These are phyloP conservation scores for Thalassiosira allenii DNA, from an alignment of 352 stramenopile species.

Conservation along the genomic window DNA sequence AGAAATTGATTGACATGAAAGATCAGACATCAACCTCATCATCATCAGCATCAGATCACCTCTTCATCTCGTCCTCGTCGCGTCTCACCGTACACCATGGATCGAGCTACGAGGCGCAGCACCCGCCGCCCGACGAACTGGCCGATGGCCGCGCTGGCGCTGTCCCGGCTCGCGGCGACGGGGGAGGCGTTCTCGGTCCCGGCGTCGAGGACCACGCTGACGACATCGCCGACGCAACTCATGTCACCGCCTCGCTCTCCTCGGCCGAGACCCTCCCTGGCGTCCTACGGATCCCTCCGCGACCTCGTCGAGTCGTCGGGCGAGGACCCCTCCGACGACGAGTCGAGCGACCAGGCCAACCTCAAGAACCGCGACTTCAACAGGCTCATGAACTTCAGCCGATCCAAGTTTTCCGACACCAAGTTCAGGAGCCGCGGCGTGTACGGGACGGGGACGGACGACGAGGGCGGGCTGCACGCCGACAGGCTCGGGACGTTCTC, in stretches of 20 bases:
- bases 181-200: neutral
- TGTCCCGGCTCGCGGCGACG: neutral
- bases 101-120: too few species aligned
- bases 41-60: too few species aligned
- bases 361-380: neutral
- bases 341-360: neutral
- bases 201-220: neutral
- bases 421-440: slow-evolving; percentile 19
- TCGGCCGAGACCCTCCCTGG: neutral
- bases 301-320: slow-evolving; percentile 31
- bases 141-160: neutral
- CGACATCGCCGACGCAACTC: neutral
- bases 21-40: too few species aligned
- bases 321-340: neutral
- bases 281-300: slow-evolving; percentile 34
- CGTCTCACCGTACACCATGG: too few species aligned
- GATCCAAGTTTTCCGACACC: slow-evolving; percentile 21
- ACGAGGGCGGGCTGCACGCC: slow-evolving; percentile 7
- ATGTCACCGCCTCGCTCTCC: neutral
- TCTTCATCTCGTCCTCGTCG: too few species aligned
- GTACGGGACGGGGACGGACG: neutral
- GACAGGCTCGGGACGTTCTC: slow-evolving; percentile 22
- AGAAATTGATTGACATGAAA: too few species aligned
- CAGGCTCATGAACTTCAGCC: slow-evolving; percentile 16
- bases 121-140: too few species aligned